Base-by-base conservation (phyloP, 2,329 filamentous ascomycete genomes). In the Elsinoe batatas region DNA sequence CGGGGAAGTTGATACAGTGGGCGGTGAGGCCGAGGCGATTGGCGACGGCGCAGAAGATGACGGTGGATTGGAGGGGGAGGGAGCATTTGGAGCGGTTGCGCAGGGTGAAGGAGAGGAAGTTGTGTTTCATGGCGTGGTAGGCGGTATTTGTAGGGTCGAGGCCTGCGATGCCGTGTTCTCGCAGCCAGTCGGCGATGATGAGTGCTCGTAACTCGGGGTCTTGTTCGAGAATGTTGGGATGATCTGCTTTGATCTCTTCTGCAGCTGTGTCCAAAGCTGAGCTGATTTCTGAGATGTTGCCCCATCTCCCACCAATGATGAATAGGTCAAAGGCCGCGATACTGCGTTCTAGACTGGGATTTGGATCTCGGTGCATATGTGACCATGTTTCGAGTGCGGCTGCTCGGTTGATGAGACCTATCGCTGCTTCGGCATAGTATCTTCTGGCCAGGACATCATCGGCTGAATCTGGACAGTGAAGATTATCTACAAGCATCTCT, bases 261-360 rank as follows among this genome's bases (percentile, higher is more conserved):
- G 83, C 81, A 35, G 88, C 75, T 1, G 73, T 68, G 67, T 93
- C 83, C 18, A 97, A 74, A 38, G 82, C 73, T n/a, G 69, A 66
- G 10, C 79, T 61, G 35, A 76, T 68, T 43, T 89, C 82, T 56
- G 86, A 78, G 53, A 91, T 71, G 65, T 94, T 89, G n/a, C 85
- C 83, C 17, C 56, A 56, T 30, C 78, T 76, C 15, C 82, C 79
- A 61, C 85, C 82, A 26, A 91, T 74, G 44, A 95, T 82, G 69
- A 97, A 97, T 70, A 97, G 79, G 69, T 97, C 93, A 68, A 94
- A 95, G 12, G 85, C 86, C 17, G 84, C 86, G 13, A 97, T 73
- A 1, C 85, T 85, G 57, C 80, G 79, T 67, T 95, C 91, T 17
- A 95, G 75, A 6, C 80, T 68, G 18, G 82, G 73, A 54, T 74